These are phyloP conservation scores for Colletotrichum truncatum DNA, from an alignment of 2,329 filamentous ascomycete genomes.

Conservation along the genomic window DNA sequence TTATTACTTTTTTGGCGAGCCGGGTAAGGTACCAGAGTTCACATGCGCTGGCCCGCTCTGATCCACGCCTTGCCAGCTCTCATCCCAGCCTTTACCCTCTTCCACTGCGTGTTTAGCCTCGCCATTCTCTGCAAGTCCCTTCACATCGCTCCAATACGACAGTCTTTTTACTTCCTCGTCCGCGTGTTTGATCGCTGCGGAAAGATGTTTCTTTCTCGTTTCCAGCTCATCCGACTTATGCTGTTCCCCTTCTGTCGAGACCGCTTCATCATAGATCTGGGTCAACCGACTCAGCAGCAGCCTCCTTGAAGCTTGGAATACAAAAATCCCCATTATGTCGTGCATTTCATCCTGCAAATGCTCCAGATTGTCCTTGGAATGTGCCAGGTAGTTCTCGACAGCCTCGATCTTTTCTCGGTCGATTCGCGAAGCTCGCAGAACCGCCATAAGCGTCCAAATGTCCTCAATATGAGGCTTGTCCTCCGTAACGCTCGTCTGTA, in stretches of 20 bases:
- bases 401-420: conserved; percentile 92
- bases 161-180: conserved; percentile 82
- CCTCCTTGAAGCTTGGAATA: conserved; percentile 89
- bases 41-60: conserved; percentile 58
- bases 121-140: conserved; percentile 68
- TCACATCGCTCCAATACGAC: conserved; percentile 90
- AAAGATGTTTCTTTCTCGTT: conserved; percentile 72
- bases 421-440: conserved; percentile 76
- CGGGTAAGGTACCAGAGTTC: conserved; percentile 31
- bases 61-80: conserved; percentile 61
- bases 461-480: conserved; percentile 59
- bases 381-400: conserved; percentile 81
- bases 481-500: conserved; percentile 36
- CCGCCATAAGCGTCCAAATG: conserved; percentile 73
- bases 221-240: conserved; percentile 39
- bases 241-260: conserved; percentile 57
- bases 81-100: conserved; percentile 51
- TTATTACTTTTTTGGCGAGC: conserved; percentile 9
- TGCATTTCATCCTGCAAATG: conserved; percentile 82
- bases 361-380: conserved; percentile 78
- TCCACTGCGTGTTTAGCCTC: conserved; percentile 56
- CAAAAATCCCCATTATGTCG: conserved; percentile 84
- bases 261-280: conserved; percentile 66
- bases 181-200: conserved; percentile 77
- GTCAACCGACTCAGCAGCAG: conserved; percentile 78